Percentiles rank a stretch among this genome's conserved stretches.
Evolutionary conservation across 345 rosid species (phyloP).

Genomic region (Brassica napus): DNA sequence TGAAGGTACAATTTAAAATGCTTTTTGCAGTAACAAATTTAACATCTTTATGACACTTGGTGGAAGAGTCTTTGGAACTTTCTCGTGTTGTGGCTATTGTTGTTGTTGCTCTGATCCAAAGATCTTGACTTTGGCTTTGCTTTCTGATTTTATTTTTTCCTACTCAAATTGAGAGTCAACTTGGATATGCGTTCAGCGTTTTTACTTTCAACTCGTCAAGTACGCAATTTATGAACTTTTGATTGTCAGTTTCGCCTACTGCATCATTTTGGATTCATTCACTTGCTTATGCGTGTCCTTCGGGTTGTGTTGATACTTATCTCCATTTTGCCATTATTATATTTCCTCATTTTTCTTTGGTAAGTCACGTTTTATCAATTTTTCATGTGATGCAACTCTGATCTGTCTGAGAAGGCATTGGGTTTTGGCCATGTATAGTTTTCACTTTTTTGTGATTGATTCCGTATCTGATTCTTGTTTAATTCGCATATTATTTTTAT

Average conservation of each 20-base stretch:
- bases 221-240: background rate
- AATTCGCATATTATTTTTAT: background rate
- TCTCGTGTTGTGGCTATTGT: background rate
- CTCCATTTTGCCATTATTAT: background rate
- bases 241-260: background rate
- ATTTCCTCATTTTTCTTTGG: background rate
- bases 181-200: background rate
- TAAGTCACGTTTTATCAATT: background rate
- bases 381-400: background rate
- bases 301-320: background rate
- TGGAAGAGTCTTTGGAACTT: background rate
- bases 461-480: background rate
- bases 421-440: background rate
- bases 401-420: background rate
- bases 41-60: conserved; percentile 1
- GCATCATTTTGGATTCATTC: background rate
- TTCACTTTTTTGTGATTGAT: conserved; percentile 3
- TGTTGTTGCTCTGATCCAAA: conserved; percentile 2
- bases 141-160: background rate
- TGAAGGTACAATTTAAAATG: background rate
- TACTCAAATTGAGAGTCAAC: background rate
- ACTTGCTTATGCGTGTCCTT: background rate
- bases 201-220: background rate
- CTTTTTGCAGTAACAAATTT: background rate
- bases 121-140: background rate